A percentile compares a stretch with the other conserved stretches of the same genome.
Evolutionary conservation across 805 yeast species (phyloP).

Genomic region (Scheffersomyces stipitis): DNA sequence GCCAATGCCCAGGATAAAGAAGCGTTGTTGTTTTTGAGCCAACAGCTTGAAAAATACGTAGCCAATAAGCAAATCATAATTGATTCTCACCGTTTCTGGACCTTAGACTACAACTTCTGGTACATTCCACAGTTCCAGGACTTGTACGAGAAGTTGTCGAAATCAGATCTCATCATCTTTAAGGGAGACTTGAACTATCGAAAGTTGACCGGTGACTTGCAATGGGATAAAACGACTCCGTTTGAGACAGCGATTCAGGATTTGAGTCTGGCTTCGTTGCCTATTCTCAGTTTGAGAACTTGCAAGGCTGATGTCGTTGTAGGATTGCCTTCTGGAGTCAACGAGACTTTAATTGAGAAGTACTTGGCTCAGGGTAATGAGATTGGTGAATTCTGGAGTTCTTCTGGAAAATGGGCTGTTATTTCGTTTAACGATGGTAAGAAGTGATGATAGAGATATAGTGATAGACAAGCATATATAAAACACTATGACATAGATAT

Average conservation of each 20-base stretch:
- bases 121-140: slow-evolving; percentile 62
- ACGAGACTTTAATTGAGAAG: slow-evolving; percentile 59
- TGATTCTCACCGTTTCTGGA: slow-evolving; percentile 79
- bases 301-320: slow-evolving; percentile 96
- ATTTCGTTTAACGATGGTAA: slow-evolving; percentile 51
- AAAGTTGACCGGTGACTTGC: slow-evolving; percentile 86
- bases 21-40: slow-evolving; percentile 20
- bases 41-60: slow-evolving; percentile 20
- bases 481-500: no score
- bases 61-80: slow-evolving; percentile 20
- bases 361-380: slow-evolving; percentile 65
- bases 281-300: slow-evolving; percentile 78
- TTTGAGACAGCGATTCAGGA: slow-evolving; percentile 70
- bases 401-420: slow-evolving; percentile 94
- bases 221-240: slow-evolving; percentile 81
- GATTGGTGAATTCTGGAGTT: slow-evolving; percentile 74
- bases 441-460: slow-evolving; percentile 7
- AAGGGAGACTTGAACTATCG: slow-evolving; percentile 97
- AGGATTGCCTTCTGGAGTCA: slow-evolving; percentile 72
- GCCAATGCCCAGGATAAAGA: slow-evolving; percentile 14
- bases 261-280: slow-evolving; percentile 61
- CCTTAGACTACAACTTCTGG: slow-evolving; percentile 76
- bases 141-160: slow-evolving; percentile 58
- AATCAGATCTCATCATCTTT: slow-evolving; percentile 73
- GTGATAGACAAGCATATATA: background rate